Base-by-base conservation (phyloP, 768 basidiomycete species). In the Lactarius hengduanensis region DNA sequence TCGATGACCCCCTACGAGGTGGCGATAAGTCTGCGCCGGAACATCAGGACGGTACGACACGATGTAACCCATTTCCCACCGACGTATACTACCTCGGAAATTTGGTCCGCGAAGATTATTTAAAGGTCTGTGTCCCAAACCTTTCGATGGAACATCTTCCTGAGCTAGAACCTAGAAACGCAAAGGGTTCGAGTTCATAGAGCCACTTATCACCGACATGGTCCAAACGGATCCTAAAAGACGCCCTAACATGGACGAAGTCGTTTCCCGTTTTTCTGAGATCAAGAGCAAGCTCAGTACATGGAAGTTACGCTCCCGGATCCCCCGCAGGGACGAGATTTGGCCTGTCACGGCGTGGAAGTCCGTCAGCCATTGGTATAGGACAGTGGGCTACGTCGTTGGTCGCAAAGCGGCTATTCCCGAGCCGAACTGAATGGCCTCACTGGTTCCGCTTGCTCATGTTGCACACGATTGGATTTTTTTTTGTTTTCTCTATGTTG, bases 141-240 rank as follows among this genome's bases (percentile, higher is more conserved):
- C 16, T 26, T 26, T 2, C n/a, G n/a, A n/a, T n/a, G n/a, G n/a
- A n/a, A n/a, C n/a, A n/a, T n/a, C n/a, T n/a, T n/a, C n/a, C n/a
- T n/a, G n/a, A n/a, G n/a, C n/a, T n/a, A n/a, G n/a, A n/a, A n/a
- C n/a, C 16, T 9, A 65, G 64, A 53, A 45, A 36, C 45, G 5
- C 18, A 7, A 65, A 16, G 64, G 59, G 0, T 61, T 65, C 9
- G 61, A 58, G 20, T 67, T 67, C 57, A 43, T 67, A 18, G 55
- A 47, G n/a, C 26, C 40, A 61, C 60, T 72, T n/a, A 67, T 72
- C 28, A 57, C 56, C 0, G 76, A 78, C 26, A 80, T 81, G 79
- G 70, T 75, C 4, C 74, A 79, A 62, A 67, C 71, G 0, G 74
- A 80, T 59, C 76, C 78, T 0, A 45, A 63, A 3, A 72, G 74